A percentile compares a stretch with the other conserved stretches of the same genome.
Conservation (phyloP, 2,329 filamentous ascomycete genomes). For the Aspergillus ochraceus region DNA sequence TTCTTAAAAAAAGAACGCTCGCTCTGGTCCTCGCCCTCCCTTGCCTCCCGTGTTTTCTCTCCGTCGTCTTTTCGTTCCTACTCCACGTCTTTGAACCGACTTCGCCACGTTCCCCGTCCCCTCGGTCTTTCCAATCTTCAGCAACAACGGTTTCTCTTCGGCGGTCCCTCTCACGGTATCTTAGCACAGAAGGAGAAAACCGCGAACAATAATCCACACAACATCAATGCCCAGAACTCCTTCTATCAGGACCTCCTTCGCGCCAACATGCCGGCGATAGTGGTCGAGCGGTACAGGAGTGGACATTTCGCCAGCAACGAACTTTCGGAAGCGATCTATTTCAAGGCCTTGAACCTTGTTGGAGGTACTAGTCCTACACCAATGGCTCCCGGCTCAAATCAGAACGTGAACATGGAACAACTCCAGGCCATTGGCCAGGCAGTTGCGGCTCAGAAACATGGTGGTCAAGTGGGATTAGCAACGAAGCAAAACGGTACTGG, state of each 20-base stretch:
- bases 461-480: slow-evolving; percentile 61
- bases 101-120: slow-evolving; percentile 22
- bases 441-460: slow-evolving; percentile 69
- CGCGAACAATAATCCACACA: slow-evolving; percentile 88
- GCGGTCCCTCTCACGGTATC: slow-evolving; percentile 52
- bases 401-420: slow-evolving; percentile 58
- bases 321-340: slow-evolving; percentile 75
- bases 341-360: slow-evolving; percentile 68
- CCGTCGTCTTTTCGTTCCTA: slow-evolving; percentile 28
- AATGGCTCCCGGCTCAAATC: slow-evolving; percentile 23
- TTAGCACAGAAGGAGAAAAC: slow-evolving; percentile 85
- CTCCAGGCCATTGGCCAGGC: slow-evolving; percentile 80
- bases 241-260: slow-evolving; percentile 91
- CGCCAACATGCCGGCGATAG: slow-evolving; percentile 89
- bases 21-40: slow-evolving; percentile 19
- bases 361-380: slow-evolving; percentile 45
- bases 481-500: slow-evolving; percentile 59
- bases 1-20: slow-evolving; percentile 13
- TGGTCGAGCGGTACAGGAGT: slow-evolving; percentile 86
- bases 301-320: slow-evolving; percentile 80
- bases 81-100: slow-evolving; percentile 31
- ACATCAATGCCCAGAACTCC: slow-evolving; percentile 82
- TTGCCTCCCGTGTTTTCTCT: slow-evolving; percentile 15
- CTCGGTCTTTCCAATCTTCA: slow-evolving; percentile 30
- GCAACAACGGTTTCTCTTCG: slow-evolving; percentile 41